Base-by-base conservation (phyloP, 441 rosid genomes). In the Croton laevigatus region DNA sequence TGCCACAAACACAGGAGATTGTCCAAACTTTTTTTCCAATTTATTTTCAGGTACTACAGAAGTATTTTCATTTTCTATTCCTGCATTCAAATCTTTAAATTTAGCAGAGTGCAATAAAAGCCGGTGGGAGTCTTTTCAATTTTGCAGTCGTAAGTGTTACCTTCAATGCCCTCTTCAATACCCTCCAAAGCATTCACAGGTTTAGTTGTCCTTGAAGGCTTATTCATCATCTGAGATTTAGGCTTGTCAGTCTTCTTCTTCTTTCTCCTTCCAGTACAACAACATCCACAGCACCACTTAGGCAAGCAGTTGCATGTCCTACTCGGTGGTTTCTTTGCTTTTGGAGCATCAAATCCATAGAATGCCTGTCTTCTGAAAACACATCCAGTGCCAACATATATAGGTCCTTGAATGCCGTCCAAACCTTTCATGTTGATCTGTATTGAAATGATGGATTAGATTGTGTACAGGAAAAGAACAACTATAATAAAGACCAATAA, bases 341-440 rank as follows among this genome's bases (percentile, higher is more conserved):
- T 82, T 3, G 91, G 89, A 72, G 92, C 91, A 73, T 84, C 88
- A 70, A 66, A 81, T 60, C 89, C 86, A 27, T 90, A 88, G 5
- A 90, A 77, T 22, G 96, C 91, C 70, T 78, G 81, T 74, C 93
- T 86, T 80, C 87, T 86, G 77, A 89, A 83, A 6, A 86, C 86
- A 73, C 92, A 84, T 44, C 92, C 91, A n/a, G 87, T 87, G 61
- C 91, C 89, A 1, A 85, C 87, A 45, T 79, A 86, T 34, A 87
- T 85, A 10, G 95, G 95, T 57, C 95, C 95, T 85, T 87, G 92
- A 68, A 87, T 83, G 63, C 95, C 91, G 75, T 89, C 94, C 74
- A 87, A 75, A 70, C 94, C 88, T 83, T 87, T 89, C 95, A 86
- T 82, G 75, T 89, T 85, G 75, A 87, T 81, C 92, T 89, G 80